phyloP scores from a whole-genome alignment of 2,329 filamentous ascomycete genomes.

The Phoma herbarum region DNA sequence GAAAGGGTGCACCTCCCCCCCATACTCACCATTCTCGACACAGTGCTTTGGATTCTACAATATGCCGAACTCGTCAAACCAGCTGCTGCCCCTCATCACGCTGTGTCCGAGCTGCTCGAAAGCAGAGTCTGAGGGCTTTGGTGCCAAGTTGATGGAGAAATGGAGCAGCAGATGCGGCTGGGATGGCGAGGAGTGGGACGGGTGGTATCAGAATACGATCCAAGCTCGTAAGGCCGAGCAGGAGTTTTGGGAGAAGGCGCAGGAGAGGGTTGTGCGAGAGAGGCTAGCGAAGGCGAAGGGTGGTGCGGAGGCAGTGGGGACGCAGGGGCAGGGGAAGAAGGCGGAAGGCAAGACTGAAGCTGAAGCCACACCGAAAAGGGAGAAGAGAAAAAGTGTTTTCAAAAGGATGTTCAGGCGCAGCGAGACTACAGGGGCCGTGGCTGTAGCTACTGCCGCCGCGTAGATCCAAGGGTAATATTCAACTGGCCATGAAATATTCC shows the following conservation, averaged over 20 bases:
- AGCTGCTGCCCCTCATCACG: slow-evolving; percentile 32
- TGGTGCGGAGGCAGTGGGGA: background rate
- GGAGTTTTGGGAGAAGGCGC: slow-evolving; percentile 43
- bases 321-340: slow-evolving; percentile 8
- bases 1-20: slow-evolving; percentile 24
- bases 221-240: slow-evolving; percentile 33
- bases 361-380: slow-evolving; percentile 14
- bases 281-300: slow-evolving; percentile 17
- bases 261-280: slow-evolving; percentile 40
- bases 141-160: slow-evolving; percentile 32
- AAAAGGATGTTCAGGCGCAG: slow-evolving; percentile 29
- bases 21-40: slow-evolving; percentile 40
- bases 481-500: background rate
- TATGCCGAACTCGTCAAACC: slow-evolving; percentile 22
- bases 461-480: background rate
- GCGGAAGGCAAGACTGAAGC: background rate
- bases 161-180: slow-evolving; percentile 31
- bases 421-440: slow-evolving; percentile 3
- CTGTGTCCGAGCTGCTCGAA: slow-evolving; percentile 42
- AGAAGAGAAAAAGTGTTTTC: slow-evolving; percentile 27
- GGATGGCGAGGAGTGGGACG: slow-evolving; percentile 38
- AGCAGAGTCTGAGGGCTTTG: slow-evolving; percentile 35
- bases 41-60: slow-evolving; percentile 37
- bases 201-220: slow-evolving; percentile 33
- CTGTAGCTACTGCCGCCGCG: background rate